phyloP scores from a whole-genome alignment of 2,329 filamentous ascomycete species.

The Xylariomycetidae sp. region DNA sequence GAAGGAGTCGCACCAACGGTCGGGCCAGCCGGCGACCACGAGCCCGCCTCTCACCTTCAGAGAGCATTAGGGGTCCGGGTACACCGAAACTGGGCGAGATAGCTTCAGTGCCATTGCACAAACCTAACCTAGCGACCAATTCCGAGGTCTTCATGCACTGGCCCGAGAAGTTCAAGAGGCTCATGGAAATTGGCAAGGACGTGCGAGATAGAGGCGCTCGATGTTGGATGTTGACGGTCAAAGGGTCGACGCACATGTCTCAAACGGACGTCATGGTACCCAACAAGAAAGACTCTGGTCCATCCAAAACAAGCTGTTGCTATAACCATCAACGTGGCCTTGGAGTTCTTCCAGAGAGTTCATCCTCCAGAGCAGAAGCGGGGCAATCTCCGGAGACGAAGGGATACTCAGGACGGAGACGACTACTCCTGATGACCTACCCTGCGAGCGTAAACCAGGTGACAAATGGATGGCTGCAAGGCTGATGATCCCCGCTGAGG shows the following conservation, averaged over 20 bases:
- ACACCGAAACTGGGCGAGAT: conserved; percentile 39
- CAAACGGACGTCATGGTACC: conserved; percentile 62
- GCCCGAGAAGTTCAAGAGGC: conserved; percentile 55
- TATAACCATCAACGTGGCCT: conserved; percentile 54
- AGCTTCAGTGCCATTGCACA: conserved; percentile 36
- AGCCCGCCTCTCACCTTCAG: too few relatives aligned
- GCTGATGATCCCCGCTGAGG: conserved; percentile 53
- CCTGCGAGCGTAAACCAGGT: conserved; percentile 46
- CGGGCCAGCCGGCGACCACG: too few relatives aligned
- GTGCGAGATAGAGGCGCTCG: conserved; percentile 38
- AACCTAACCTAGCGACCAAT: conserved; percentile 58
- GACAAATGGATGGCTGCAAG: conserved; percentile 53
- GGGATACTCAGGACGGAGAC: conserved; percentile 39
- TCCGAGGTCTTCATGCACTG: conserved; percentile 67
- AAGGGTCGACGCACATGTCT: conserved; percentile 58
- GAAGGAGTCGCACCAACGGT: too few relatives aligned
- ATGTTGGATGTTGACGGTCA: conserved; percentile 46
- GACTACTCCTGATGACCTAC: conserved; percentile 35
- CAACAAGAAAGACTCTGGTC: conserved; percentile 60
- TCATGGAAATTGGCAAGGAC: conserved; percentile 52
- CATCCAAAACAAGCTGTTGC: conserved; percentile 56
- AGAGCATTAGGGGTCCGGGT: conserved; percentile 52
- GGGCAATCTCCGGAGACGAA: conserved; percentile 48
- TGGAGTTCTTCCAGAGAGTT: conserved; percentile 55
- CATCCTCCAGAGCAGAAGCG: conserved; percentile 41